Evolutionary conservation across 1,284 basidiomycete species (phyloP).

Genomic region (Papiliotrema terrestris): DNA sequence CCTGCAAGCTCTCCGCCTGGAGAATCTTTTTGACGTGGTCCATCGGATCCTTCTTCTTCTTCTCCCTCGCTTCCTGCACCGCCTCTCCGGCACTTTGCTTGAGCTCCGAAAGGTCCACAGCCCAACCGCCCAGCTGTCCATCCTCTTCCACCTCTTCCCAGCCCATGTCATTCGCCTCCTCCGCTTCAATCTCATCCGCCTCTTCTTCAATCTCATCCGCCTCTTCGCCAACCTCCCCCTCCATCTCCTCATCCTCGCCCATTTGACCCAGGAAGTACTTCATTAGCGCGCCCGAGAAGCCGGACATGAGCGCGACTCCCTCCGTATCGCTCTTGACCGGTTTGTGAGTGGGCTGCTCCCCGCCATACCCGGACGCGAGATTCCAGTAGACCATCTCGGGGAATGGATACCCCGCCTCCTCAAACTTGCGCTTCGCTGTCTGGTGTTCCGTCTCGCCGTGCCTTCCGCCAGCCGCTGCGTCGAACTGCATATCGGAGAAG

Average conservation of each 20-base stretch:
- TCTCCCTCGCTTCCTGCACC: conserved; percentile 22
- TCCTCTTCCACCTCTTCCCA: conserved; percentile 44
- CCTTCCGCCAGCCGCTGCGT: conserved; percentile 38
- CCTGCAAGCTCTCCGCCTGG: conserved; percentile 53
- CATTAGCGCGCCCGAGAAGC: conserved; percentile 64
- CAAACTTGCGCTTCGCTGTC: conserved; percentile 56
- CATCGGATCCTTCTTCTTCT: conserved; percentile 53
- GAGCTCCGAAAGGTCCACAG: conserved; percentile 9
- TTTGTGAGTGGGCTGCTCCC: conserved; percentile 31
- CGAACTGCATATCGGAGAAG: conserved; percentile 75
- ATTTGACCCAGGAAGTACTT: conserved; percentile 61
- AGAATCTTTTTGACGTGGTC: conserved; percentile 59
- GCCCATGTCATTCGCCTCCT: too few species aligned
- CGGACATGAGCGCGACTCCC: conserved; percentile 65
- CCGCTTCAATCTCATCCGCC: too few species aligned
- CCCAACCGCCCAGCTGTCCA: conserved; percentile 33
- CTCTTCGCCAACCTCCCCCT: conserved; percentile 24
- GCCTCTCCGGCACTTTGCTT: conserved; percentile 22
- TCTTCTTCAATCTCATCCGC: not conserved
- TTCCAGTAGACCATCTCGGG: conserved; percentile 57
- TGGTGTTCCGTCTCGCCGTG: conserved; percentile 63
- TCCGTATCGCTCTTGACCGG: conserved; percentile 56
- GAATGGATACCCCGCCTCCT: conserved; percentile 61
- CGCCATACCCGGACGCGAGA: conserved; percentile 14
- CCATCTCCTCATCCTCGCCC: conserved; percentile 43